phyloP scores from a whole-genome alignment of 345 rosid genomes.

The Excoecaria cochinchinensis region DNA sequence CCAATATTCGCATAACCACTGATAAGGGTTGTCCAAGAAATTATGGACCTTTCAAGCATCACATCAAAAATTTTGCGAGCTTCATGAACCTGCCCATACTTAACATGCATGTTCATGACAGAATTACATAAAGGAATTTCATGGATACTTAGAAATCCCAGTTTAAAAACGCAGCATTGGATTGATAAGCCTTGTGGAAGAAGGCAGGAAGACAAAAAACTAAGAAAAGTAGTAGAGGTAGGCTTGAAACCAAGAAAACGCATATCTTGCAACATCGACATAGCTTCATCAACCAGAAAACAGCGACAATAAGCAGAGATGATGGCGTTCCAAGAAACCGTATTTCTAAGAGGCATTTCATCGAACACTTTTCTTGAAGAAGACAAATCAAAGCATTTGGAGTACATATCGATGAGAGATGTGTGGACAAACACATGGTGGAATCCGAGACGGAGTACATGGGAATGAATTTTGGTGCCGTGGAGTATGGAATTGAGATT shows the following conservation, averaged over 20 bases:
- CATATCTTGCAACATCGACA: constrained; percentile 19
- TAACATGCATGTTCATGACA: constrained; percentile 27
- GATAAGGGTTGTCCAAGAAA: constrained; percentile 35
- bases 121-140: constrained; percentile 33
- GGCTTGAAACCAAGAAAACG: constrained; percentile 30
- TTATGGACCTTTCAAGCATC: constrained; percentile 23
- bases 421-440: constrained; percentile 25
- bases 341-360: constrained; percentile 27
- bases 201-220: constrained; percentile 18
- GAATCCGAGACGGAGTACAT: constrained; percentile 20
- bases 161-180: constrained; percentile 31
- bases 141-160: constrained; percentile 19
- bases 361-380: constrained; percentile 28
- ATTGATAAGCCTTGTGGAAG: constrained; percentile 28
- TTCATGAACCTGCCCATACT: constrained; percentile 16
- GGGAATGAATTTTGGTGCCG: constrained; percentile 21
- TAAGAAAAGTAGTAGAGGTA: constrained; percentile 28
- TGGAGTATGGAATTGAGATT: constrained; percentile 9
- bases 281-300: constrained; percentile 18
- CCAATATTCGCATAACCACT: constrained; percentile 27
- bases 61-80: constrained; percentile 29
- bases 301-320: constrained; percentile 28
- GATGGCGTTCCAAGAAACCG: constrained; percentile 33
- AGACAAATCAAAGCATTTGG: constrained; percentile 10
- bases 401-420: constrained; percentile 30